A percentile compares a stretch with the other conserved stretches of the same genome.
Conservation (phyloP, 495 filamentous ascomycete genomes). For the Neurospora tetraspora region DNA sequence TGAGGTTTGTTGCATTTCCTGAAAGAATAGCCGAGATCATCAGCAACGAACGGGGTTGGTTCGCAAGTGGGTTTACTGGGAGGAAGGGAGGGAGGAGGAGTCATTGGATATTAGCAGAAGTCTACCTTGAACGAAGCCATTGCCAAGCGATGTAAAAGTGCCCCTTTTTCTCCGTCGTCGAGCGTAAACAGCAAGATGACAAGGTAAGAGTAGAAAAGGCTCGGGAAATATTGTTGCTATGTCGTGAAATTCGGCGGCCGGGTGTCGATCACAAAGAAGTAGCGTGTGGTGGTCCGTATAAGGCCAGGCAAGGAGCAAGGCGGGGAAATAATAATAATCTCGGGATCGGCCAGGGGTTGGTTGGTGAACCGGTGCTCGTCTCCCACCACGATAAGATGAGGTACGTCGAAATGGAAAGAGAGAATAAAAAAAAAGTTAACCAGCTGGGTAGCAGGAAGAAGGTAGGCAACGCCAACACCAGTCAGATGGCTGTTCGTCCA, state of each 20-base stretch:
- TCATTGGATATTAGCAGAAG: slow-evolving; percentile 13
- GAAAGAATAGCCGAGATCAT: slow-evolving; percentile 21
- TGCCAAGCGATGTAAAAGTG: slow-evolving; percentile 20
- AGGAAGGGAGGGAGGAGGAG: slow-evolving; percentile 19
- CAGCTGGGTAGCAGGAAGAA: slow-evolving; percentile 3
- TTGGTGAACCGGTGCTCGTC: not conserved
- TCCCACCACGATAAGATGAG: not conserved
- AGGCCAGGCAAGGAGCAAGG: slow-evolving; percentile 6
- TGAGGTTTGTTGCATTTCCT: slow-evolving; percentile 41
- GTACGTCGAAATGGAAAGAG: slow-evolving; percentile 3
- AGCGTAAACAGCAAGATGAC: not conserved
- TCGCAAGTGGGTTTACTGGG: slow-evolving; percentile 1
- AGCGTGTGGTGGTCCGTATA: slow-evolving; percentile 8
- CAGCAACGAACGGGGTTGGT: slow-evolving; percentile 23
- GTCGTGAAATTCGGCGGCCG: slow-evolving; percentile 1
- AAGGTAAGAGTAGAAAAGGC: not conserved
- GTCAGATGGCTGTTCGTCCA: not conserved
- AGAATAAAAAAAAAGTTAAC: slow-evolving; percentile 14
- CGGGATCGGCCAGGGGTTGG: slow-evolving; percentile 16
- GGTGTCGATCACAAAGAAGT: not conserved
- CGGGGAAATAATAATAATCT: slow-evolving; percentile 31
- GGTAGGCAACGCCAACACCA: not conserved
- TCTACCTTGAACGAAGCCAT: slow-evolving; percentile 47
- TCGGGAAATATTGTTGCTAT: not conserved
- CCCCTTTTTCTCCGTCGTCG: slow-evolving; percentile 1